Conservation (phyloP, 2,329 filamentous ascomycete genomes). For the Botrytis cinerea region DNA sequence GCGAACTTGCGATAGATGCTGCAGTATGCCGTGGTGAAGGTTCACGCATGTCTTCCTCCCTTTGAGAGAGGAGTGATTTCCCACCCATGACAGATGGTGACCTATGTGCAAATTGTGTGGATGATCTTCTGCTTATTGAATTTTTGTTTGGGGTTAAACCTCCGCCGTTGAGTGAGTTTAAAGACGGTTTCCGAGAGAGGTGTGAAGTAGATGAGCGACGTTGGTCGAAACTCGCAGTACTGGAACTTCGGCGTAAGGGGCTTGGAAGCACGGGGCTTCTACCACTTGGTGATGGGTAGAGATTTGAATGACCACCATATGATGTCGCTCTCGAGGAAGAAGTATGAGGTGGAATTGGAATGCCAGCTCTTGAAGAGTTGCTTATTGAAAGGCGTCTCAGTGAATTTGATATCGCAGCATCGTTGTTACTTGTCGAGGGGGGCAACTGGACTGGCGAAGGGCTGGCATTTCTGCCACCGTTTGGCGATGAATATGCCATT, state of each 20-base stretch:
- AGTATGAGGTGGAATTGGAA: conserved; percentile 29
- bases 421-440: conserved; percentile 32
- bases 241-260: conserved; percentile 45
- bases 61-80: conserved; percentile 45
- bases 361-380: conserved; percentile 29
- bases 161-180: conserved; percentile 46
- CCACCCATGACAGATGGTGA: conserved; percentile 41
- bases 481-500: conserved; percentile 25
- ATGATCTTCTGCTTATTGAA: conserved; percentile 46
- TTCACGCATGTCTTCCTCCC: conserved; percentile 39
- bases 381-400: conserved; percentile 46
- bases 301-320: conserved; percentile 25
- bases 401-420: conserved; percentile 38
- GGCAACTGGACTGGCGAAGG: conserved; percentile 23
- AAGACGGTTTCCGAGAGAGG: conserved; percentile 47
- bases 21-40: conserved; percentile 50
- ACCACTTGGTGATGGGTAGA: conserved; percentile 35
- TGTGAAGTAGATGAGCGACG: conserved; percentile 46
- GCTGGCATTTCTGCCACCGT: conserved; percentile 27
- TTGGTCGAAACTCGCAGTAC: conserved; percentile 47
- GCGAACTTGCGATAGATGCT: conserved; percentile 45
- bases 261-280: conserved; percentile 33
- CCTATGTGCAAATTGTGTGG: conserved; percentile 44
- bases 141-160: conserved; percentile 43
- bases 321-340: conserved; percentile 22